phyloP scores from a whole-genome alignment of 225 moss, liverwort and hornwort genomes.

The Polytrichum commune region DNA sequence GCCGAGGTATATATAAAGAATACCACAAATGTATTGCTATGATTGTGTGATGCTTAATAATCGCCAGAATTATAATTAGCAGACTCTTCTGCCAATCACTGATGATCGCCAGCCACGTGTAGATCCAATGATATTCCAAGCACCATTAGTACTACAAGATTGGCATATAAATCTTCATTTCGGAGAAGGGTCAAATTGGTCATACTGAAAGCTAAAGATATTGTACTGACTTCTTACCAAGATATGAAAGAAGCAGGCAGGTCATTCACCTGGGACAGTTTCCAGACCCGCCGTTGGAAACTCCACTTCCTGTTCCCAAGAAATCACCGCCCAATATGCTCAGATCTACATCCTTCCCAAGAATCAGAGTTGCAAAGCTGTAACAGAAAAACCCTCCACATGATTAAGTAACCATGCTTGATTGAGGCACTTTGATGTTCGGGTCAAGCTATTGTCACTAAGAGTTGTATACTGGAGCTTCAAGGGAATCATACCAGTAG shows the following conservation, averaged over 20 bases:
- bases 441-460: neutral
- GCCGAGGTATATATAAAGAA: neutral
- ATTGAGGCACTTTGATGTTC: neutral
- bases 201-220: conserved; percentile 1
- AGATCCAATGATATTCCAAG: too few species aligned
- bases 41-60: neutral
- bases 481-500: conserved; percentile 59
- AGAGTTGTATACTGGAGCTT: neutral
- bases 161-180: too few species aligned
- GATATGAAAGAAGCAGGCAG: conserved; percentile 36
- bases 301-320: conserved; percentile 83
- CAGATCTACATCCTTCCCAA: conserved; percentile 2
- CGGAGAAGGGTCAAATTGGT: too few species aligned
- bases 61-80: too few species aligned
- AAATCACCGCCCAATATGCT: conserved; percentile 16
- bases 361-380: neutral
- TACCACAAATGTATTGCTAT: neutral
- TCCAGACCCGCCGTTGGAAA: conserved; percentile 95
- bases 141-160: too few species aligned
- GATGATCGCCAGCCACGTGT: too few species aligned
- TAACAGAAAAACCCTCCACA: neutral
- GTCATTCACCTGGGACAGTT: conserved; percentile 93
- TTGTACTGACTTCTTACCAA: conserved; percentile 46
- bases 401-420: neutral
- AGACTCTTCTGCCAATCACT: too few species aligned